phyloP scores from a whole-genome alignment of 176 grass and related monocot genomes.

The Canna indica region DNA sequence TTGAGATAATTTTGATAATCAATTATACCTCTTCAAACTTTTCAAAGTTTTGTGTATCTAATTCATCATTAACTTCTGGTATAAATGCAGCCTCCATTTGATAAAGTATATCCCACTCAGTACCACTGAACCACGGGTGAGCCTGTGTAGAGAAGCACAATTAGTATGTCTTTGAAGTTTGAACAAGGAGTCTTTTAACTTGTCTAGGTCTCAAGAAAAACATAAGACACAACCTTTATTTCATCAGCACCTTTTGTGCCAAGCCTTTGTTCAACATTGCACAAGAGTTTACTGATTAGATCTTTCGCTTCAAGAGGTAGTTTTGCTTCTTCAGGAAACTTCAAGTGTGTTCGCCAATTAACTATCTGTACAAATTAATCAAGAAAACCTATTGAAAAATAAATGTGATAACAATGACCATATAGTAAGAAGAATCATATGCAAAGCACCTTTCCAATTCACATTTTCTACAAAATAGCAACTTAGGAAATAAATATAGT shows the following conservation, averaged over 20 bases:
- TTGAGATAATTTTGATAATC: slow-evolving; percentile 8
- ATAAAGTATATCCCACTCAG: slow-evolving; percentile 70
- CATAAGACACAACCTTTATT: slow-evolving; percentile 64
- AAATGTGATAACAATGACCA: background rate
- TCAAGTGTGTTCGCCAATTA: slow-evolving; percentile 44
- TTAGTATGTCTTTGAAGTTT: no score
- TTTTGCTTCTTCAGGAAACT: slow-evolving; percentile 37
- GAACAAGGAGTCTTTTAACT: no score
- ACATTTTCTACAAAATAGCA: background rate
- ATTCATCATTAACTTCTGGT: slow-evolving; percentile 86
- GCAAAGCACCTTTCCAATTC: background rate
- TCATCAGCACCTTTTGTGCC: slow-evolving; percentile 84
- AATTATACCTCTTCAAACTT: slow-evolving; percentile 86
- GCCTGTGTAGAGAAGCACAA: slow-evolving; percentile 35
- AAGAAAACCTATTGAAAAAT: background rate
- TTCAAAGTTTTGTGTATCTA: slow-evolving; percentile 97
- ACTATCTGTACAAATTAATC: slow-evolving; percentile 32
- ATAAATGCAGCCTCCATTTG: slow-evolving; percentile 87
- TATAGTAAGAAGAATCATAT: background rate
- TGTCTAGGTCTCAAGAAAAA: background rate
- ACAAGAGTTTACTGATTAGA: slow-evolving; percentile 82
- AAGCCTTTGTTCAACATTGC: slow-evolving; percentile 86
- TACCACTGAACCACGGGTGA: slow-evolving; percentile 66
- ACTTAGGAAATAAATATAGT: background rate
- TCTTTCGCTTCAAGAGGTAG: slow-evolving; percentile 46